Conservation (phyloP, 352 stramenopile genomes). For the Pythium dissimile region DNA sequence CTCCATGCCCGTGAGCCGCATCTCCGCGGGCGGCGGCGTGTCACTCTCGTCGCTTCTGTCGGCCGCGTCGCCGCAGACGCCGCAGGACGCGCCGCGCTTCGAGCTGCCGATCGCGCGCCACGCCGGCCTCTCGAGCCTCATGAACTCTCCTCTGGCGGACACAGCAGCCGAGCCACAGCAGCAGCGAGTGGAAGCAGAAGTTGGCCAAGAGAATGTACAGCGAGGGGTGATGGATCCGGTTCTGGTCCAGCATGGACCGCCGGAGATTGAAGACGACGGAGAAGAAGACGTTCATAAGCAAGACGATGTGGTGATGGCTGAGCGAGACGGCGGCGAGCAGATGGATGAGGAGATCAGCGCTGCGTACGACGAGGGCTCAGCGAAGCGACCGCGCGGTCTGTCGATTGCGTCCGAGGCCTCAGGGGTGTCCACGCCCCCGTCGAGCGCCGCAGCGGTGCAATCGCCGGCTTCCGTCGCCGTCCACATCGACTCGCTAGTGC, state of each 20-base stretch:
- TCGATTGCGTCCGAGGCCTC: constrained; percentile 12
- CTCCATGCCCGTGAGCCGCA: constrained; percentile 26
- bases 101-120: constrained; percentile 12
- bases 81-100: constrained; percentile 4
- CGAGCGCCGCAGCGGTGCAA: neutral
- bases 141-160: constrained; percentile 43
- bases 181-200: constrained; percentile 3
- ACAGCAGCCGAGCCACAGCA: neutral
- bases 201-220: neutral
- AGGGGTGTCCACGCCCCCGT: constrained; percentile 5
- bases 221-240: too few species aligned
- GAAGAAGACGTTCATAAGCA: neutral
- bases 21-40: constrained; percentile 25
- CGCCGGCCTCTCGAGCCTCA: constrained; percentile 52
- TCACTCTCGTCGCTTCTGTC: constrained; percentile 44
- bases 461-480: constrained; percentile 23
- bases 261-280: constrained; percentile 5
- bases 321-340: neutral
- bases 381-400: constrained; percentile 3
- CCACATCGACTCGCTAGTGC: constrained; percentile 24
- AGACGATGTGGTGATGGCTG: neutral
- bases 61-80: constrained; percentile 20
- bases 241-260: neutral
- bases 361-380: constrained; percentile 1
- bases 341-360: neutral